Evolutionary conservation across 306 rosid genomes (phyloP).

Genomic region (Lathyrus sativus): DNA sequence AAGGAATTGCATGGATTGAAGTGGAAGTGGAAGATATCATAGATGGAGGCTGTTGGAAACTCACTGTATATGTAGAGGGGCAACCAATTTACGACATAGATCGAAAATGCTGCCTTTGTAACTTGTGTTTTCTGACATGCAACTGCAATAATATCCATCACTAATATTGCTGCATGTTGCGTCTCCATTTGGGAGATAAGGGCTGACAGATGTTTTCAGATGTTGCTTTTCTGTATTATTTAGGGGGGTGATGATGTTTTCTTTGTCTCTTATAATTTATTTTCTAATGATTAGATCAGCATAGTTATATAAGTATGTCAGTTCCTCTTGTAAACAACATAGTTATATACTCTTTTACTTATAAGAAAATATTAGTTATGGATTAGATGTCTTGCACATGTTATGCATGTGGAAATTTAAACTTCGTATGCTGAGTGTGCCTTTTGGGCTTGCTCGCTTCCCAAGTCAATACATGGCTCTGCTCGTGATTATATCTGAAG

Average conservation of each 20-base stretch:
- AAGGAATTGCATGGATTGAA: not conserved
- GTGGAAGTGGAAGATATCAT: not conserved
- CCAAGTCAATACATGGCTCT: not conserved
- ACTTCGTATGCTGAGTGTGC: too few relatives aligned
- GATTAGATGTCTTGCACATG: not conserved
- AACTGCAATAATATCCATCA: not conserved
- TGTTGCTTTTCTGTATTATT: not conserved
- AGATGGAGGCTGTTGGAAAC: not conserved
- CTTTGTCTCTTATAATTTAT: not conserved
- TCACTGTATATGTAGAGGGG: not conserved
- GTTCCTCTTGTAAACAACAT: not conserved
- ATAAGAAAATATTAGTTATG: not conserved
- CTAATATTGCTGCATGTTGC: not conserved
- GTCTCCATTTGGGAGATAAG: not conserved
- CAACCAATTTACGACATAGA: not conserved
- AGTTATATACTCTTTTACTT: not conserved
- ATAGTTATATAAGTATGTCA: not conserved
- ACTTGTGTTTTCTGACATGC: not conserved
- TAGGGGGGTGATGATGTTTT: not conserved
- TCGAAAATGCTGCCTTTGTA: not conserved
- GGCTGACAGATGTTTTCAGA: not conserved
- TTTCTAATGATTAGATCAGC: not conserved
- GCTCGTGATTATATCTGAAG: not conserved
- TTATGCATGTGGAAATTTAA: not conserved
- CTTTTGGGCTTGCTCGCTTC: not conserved